phyloP scores from a whole-genome alignment of 345 rosid species.

The Garcia nutans region DNA sequence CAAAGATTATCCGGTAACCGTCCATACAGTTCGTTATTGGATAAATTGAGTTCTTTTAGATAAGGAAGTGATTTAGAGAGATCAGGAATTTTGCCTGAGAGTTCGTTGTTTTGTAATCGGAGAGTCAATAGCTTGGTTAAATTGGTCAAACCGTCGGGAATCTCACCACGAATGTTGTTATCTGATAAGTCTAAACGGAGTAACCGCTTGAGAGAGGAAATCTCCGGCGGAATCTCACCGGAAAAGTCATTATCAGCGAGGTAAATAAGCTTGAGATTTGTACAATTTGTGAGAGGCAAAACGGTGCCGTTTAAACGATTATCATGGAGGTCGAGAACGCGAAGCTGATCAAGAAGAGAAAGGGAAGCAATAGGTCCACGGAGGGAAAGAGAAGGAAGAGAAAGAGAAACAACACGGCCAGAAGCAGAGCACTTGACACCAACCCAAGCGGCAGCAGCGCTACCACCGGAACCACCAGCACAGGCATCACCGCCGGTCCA shows the following conservation, averaged over 20 bases:
- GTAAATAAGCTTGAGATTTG: constrained; percentile 71
- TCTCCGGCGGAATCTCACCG: constrained; percentile 62
- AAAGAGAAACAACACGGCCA: constrained; percentile 48
- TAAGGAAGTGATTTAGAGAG: constrained; percentile 43
- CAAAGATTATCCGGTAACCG: constrained; percentile 50
- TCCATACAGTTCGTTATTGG: constrained; percentile 75
- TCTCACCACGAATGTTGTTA: constrained; percentile 71
- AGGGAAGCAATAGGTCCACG: constrained; percentile 76
- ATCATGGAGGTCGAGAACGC: constrained; percentile 76
- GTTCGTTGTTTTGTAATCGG: constrained; percentile 75
- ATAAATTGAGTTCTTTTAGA: constrained; percentile 60
- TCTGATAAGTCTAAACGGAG: constrained; percentile 78
- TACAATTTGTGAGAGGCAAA: constrained; percentile 56
- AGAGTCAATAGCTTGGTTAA: constrained; percentile 68
- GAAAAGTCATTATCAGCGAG: constrained; percentile 76
- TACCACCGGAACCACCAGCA: constrained; percentile 4
- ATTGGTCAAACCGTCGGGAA: constrained; percentile 50
- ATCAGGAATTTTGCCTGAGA: constrained; percentile 76
- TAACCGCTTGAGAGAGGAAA: constrained; percentile 54
- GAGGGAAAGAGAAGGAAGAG: constrained; percentile 68
- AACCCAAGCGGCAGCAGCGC: constrained; percentile 56
- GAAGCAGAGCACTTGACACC: constrained; percentile 74
- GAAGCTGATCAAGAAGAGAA: constrained; percentile 72
- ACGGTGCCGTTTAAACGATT: constrained; percentile 81
- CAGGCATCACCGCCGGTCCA: constrained; percentile 83